phyloP scores from a whole-genome alignment of 2,329 filamentous ascomycete genomes.

The Teratosphaeria destructans region DNA sequence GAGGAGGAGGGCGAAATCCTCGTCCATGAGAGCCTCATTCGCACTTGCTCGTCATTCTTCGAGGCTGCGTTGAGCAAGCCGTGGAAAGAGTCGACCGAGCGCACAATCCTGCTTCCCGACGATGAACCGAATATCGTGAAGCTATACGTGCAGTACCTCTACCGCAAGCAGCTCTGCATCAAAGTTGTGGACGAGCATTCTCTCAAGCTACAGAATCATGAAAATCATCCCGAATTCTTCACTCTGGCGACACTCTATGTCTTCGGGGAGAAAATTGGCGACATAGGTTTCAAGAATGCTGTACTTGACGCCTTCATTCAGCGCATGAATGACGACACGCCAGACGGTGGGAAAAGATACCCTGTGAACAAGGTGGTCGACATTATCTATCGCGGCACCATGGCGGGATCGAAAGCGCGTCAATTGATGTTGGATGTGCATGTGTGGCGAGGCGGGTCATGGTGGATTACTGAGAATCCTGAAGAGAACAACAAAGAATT shows the following conservation, averaged over 20 bases:
- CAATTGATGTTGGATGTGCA: background rate
- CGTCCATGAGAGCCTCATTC: background rate
- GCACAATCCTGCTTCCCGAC: background rate
- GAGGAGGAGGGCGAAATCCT: background rate
- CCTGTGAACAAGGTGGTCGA: background rate
- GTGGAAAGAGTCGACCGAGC: background rate
- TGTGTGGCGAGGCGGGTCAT: background rate
- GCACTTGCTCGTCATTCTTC: background rate
- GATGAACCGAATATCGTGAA: background rate
- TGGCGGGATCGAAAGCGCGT: background rate
- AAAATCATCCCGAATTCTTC: background rate
- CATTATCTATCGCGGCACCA: background rate
- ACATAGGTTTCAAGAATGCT: background rate
- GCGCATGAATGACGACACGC: background rate
- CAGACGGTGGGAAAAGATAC: background rate
- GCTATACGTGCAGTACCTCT: background rate
- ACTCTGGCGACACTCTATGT: background rate
- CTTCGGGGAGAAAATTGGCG: background rate
- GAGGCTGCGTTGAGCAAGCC: background rate
- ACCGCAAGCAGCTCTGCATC: background rate
- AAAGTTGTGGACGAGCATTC: background rate
- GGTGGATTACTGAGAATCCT: background rate
- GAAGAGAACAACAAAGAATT: background rate
- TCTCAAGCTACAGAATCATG: background rate
- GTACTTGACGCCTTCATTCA: background rate